Base-by-base conservation (phyloP, 208 protist genomes). In the Trypanosoma conorhini region DNA sequence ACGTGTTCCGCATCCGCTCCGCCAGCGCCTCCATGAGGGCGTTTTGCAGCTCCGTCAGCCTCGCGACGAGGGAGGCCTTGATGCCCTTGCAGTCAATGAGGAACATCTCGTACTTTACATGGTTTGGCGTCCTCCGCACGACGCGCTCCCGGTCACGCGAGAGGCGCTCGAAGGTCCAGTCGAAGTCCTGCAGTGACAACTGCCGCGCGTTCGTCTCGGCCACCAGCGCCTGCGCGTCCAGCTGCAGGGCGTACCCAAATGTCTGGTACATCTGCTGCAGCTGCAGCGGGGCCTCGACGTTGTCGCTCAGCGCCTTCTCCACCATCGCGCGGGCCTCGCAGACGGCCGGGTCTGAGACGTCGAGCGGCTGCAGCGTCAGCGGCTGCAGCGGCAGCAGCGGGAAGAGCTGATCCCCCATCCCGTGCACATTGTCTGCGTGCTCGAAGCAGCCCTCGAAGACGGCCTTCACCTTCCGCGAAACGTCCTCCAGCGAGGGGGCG, bases 331-430 rank as follows among this genome's bases (percentile, higher is more conserved):
- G 76, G 42, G 80, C 77, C 13, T 80, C 79, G 33, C 82, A 68
- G 30, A 96, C 92, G 44, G 76, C 77, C n/a, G 81, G 81, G 63
- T 96, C 89, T 24, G 76, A 63, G 4, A 40, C 31, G 46, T 72
- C 55, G 55, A 96, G 74, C 15, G 82, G 83, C 12, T 50, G 51
- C 62, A 96, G 77, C 26, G 78, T 77, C 63, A 77, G 56, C n/a
- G 79, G 79, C 17, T 48, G 64, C 55, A 98, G 56, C 65, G 85
- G 81, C 26, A 98, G 78, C 54, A 98, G 66, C 0, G 95, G 95
- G 61, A 98, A 97, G 5, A 98, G 77, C 79, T 97, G 90, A 67
- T 97, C 92, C 17, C 95, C 95, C 82, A 98, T 92, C 44, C 82
- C 91, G 9, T 68, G 52, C 12, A 98, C 81, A 54, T 73, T 72